Base-by-base conservation (phyloP, 768 basidiomycete genomes). In the Kwoniella sp. region DNA sequence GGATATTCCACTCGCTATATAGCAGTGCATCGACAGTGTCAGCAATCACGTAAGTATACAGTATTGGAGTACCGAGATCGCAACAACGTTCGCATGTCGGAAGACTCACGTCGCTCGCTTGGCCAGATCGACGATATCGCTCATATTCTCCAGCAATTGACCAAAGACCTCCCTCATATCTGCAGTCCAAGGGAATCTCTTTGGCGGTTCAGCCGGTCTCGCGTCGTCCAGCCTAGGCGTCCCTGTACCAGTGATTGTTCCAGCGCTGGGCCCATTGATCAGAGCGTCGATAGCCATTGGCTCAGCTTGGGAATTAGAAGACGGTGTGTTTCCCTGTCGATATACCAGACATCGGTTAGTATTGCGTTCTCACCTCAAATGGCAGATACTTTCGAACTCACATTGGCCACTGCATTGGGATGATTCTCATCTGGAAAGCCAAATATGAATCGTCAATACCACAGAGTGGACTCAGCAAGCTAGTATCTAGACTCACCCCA, bases 161-260 rank as follows among this genome's bases (percentile, higher is more conserved):
- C 17, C 54, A 40, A 76, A 68, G 7, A 73, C 64, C 2, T 68
- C 67, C 46, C 65, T 27, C 69, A 76, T 76, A 30, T 70, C 68
- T 13, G 52, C 26, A 2, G 70, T 64, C 72, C 71, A 76, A 3
- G 54, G 12, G 67, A 71, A 73, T 26, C 63, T 24, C 50, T 68
- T 73, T 1, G 46, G n/a, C 4, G 74, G 74, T 53, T 71, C 69
- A 51, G 59, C 52, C 6, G 74, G 74, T 40, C 61, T 22, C 17
- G 37, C 26, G 37, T 64, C 55, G 17, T 64, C 55, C 17, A 36
- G 37, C 30, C 53, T 64, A 25, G 62, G 62, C 19, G 61, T 63
- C 15, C 10, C 40, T 10, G 52, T 46, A 19, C 21, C 9, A 1
- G 52, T 21, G 30, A 46, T 29, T 12, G 27, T 33, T 4, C 27